phyloP scores from a whole-genome alignment of 768 basidiomycete species.

The Butyriboletus loyo region DNA sequence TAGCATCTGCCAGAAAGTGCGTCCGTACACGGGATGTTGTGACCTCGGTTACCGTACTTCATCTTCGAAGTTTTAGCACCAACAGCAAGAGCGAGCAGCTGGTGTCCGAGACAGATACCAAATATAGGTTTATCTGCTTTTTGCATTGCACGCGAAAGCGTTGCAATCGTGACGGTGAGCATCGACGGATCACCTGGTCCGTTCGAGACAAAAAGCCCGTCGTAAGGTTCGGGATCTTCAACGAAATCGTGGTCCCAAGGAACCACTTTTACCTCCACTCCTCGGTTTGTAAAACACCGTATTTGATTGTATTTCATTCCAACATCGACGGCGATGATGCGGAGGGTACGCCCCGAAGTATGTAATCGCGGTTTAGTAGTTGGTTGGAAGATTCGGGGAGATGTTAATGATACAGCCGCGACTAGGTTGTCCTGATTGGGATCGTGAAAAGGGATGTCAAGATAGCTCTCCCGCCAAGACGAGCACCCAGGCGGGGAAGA shows the following conservation, averaged over 20 bases:
- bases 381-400: slow-evolving; percentile 68
- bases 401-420: slow-evolving; percentile 74
- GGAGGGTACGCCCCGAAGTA: slow-evolving; percentile 74
- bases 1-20: slow-evolving; percentile 93
- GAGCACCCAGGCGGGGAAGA: slow-evolving; percentile 52
- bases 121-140: slow-evolving; percentile 85
- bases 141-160: slow-evolving; percentile 64
- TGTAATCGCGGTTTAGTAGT: slow-evolving; percentile 56
- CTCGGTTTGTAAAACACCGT: slow-evolving; percentile 88
- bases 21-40: slow-evolving; percentile 98
- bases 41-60: slow-evolving; percentile 99
- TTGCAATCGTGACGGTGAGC: slow-evolving; percentile 66
- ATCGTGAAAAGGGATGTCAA: slow-evolving; percentile 80
- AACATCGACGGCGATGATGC: slow-evolving; percentile 90
- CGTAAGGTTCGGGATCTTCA: slow-evolving; percentile 74
- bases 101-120: slow-evolving; percentile 98
- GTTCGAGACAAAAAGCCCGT: slow-evolving; percentile 96
- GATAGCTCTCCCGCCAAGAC: slow-evolving; percentile 81
- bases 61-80: slow-evolving; percentile 96
- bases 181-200: slow-evolving; percentile 96
- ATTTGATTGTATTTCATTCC: slow-evolving; percentile 99
- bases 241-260: slow-evolving; percentile 97
- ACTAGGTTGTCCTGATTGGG: slow-evolving; percentile 91
- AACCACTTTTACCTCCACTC: slow-evolving; percentile 94
- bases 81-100: slow-evolving; percentile 90